A percentile compares a stretch with the other conserved stretches of the same genome.
Evolutionary conservation across 176 grass and related monocot species (phyloP).

Genomic region (Zoysia pacifica): DNA sequence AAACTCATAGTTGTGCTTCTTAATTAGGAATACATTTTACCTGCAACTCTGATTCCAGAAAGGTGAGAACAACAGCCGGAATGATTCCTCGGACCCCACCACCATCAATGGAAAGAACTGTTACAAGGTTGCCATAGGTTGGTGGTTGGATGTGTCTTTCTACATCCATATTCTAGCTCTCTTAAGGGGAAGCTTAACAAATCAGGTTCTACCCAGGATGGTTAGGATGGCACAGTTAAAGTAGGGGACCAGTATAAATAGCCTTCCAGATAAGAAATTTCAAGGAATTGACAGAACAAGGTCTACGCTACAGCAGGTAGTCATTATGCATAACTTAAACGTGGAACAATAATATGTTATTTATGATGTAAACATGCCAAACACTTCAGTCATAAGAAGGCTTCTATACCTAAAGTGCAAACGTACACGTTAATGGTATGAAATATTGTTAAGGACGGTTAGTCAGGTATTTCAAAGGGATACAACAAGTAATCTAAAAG

Average conservation of each 20-base stretch:
- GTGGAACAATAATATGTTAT: conserved; percentile 26
- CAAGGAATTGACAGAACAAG: not conserved
- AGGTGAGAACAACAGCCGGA: conserved; percentile 69
- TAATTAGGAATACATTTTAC: conserved; percentile 41
- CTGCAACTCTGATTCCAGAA: conserved; percentile 88
- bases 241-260: conserved; percentile 35
- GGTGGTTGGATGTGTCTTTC: conserved; percentile 60
- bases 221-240: conserved; percentile 23
- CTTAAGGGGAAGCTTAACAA: conserved; percentile 2
- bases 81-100: conserved; percentile 93
- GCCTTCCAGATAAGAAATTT: conserved; percentile 27
- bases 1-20: conserved; percentile 26
- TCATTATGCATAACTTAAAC: conserved; percentile 41
- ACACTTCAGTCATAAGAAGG: conserved; percentile 24
- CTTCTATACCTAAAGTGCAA: conserved; percentile 19
- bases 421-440: conserved; percentile 31
- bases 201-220: not conserved
- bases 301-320: conserved; percentile 2
- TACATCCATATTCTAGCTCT: conserved; percentile 47
- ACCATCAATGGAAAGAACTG: conserved; percentile 80
- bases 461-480: conserved; percentile 24
- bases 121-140: conserved; percentile 83
- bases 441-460: conserved; percentile 1
- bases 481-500: not conserved
- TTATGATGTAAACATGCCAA: conserved; percentile 26